phyloP scores from a whole-genome alignment of 164 flowering plant genomes.

The Umbellularia californica region DNA sequence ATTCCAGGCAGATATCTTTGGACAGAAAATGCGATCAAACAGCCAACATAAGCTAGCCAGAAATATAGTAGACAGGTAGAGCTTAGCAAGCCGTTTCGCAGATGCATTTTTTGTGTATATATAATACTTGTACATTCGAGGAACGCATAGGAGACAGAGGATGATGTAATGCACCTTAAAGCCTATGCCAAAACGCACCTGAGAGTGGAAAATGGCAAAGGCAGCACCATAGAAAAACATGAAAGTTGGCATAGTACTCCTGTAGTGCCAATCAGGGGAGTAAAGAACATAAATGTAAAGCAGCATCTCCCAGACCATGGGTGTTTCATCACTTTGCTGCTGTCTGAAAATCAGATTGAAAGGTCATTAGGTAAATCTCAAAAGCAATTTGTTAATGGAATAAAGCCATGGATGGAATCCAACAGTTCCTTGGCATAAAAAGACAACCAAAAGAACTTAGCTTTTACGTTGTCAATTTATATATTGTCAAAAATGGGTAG shows the following conservation, averaged over 20 bases:
- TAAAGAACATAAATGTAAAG: conserved; percentile 72
- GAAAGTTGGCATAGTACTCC: conserved; percentile 84
- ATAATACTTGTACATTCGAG: conserved; percentile 85
- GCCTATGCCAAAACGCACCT: conserved; percentile 47
- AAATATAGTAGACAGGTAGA: conserved; percentile 42
- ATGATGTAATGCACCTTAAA: conserved; percentile 65
- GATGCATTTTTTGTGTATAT: conserved; percentile 47
- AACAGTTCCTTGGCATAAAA: neutral
- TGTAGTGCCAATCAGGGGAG: conserved; percentile 89
- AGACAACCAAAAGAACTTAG: neutral
- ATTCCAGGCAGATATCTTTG: conserved; percentile 38
- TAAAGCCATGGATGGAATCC: neutral
- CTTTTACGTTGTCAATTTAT: no score
- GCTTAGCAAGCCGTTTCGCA: conserved; percentile 68
- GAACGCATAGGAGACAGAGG: conserved; percentile 69
- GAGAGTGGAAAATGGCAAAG: conserved; percentile 59
- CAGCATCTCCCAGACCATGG: conserved; percentile 88
- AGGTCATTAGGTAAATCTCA: conserved; percentile 1
- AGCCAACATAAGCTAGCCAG: conserved; percentile 59
- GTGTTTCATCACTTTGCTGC: conserved; percentile 55
- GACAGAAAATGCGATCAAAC: conserved; percentile 51
- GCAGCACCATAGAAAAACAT: conserved; percentile 65
- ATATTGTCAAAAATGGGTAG: no score
- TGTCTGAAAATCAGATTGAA: conserved; percentile 24
- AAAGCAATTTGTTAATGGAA: neutral